Percentiles rank a stretch among this genome's conserved stretches.
These are phyloP conservation scores for Stemphylium beticola DNA, from an alignment of 2,329 filamentous ascomycete genomes.

Conservation along the genomic window DNA sequence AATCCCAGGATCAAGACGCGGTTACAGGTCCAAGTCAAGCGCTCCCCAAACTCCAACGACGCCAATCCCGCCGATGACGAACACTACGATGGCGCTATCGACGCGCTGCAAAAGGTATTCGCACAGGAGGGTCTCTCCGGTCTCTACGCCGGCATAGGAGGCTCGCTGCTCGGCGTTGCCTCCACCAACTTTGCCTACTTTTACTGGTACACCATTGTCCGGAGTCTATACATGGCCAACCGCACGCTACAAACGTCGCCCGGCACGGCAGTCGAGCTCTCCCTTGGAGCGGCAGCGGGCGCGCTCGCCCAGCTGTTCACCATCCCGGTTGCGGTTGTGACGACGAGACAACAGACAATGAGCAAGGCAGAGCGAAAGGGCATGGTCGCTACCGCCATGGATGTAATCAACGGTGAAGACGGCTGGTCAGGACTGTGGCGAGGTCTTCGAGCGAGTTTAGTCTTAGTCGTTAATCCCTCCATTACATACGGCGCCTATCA, in stretches of 20 bases:
- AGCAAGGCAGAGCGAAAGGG: constrained; percentile 83
- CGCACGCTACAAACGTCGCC: constrained; percentile 67
- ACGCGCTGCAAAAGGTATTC: constrained; percentile 85
- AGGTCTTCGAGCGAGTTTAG: constrained; percentile 92
- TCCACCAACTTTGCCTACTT: constrained; percentile 99
- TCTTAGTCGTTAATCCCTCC: constrained; percentile 92
- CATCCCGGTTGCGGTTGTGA: constrained; percentile 94
- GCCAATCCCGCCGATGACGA: constrained; percentile 59
- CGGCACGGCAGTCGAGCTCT: constrained; percentile 80
- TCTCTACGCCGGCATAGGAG: constrained; percentile 87
- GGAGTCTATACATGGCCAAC: constrained; percentile 74
- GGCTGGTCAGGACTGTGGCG: constrained; percentile 90
- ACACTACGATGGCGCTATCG: constrained; percentile 86
- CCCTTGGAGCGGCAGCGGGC: constrained; percentile 84
- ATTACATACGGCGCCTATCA: constrained; percentile 99
- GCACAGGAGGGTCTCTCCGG: constrained; percentile 79
- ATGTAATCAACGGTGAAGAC: constrained; percentile 90
- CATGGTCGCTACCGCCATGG: constrained; percentile 82
- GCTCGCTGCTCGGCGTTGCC: constrained; percentile 86
- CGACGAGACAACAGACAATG: constrained; percentile 94
- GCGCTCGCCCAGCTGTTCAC: constrained; percentile 94
- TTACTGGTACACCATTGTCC: constrained; percentile 95
- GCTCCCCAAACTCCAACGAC: constrained; percentile 49
- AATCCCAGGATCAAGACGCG: constrained; percentile 86
- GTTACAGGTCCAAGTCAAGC: constrained; percentile 90